Evolutionary conservation across 176 grass and related monocot species (phyloP), one percentile per base, ranked within the genome.

Genomic region (Alopecurus myosuroides): DNA sequence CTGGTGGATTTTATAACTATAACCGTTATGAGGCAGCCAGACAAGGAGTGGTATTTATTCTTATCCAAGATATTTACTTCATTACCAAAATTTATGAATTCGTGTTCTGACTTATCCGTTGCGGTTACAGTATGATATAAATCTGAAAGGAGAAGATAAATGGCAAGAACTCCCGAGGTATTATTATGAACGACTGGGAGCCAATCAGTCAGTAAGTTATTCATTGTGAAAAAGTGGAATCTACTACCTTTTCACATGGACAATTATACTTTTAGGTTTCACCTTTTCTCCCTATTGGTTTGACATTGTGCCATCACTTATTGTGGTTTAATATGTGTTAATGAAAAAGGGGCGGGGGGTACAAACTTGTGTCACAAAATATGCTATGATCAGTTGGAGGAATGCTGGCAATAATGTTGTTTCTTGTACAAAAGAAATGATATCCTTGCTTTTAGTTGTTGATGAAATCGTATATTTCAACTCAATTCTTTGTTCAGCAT

Each of bases 141-240:
- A 91, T 96, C 91, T 90, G 93, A 99, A 86, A 94, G 93, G 89
- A 94, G 93, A 88, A 92, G 97, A 88, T 93, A 99, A 88, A 99
- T 99, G 97, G 97, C 97, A 99, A 99, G 84, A 96, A 99, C 75
- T 99, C 93, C 13, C 93, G n/a, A n/a, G n/a, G n/a, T n/a, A 94
- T 63, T 96, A 99, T 81, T 99, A 96, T 89, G 97, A 99, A 65
- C 89, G 93, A 33, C 94, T 93, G 97, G 97, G 93, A 68, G 91
- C 93, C 37, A 95, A 99, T 92, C 97, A 99, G 31, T 99, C 97
- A 19, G 97, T 99, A 95, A 57, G 96, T 93, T 56, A 15, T 79
- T 49, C 28, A 39, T 39, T 83, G 18, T 25, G 37, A 66, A 65
- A 82, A 25, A 86, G 3, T 76, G 9, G 7, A 29, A 41, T 86